These are phyloP conservation scores for Jamesozyma lodderae DNA, from an alignment of 805 yeast genomes.

Conservation along the genomic window DNA sequence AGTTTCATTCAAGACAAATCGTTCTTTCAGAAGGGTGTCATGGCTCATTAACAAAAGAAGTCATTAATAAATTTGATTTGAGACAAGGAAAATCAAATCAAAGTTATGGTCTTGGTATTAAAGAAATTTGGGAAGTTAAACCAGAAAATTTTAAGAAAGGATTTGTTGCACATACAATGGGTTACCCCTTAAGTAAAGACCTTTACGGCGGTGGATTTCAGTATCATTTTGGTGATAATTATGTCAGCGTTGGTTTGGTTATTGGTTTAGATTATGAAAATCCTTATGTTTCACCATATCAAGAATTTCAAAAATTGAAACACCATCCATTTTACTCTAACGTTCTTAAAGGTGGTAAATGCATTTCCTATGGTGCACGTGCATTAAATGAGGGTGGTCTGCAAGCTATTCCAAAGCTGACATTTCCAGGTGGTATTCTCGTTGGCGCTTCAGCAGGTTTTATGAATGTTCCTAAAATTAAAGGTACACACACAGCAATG, in stretches of 20 bases:
- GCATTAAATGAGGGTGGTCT: conserved; percentile 96
- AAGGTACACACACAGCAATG: conserved; percentile 97
- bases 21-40: conserved; percentile 98
- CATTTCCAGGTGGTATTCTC: conserved; percentile 93
- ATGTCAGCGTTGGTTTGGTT: conserved; percentile 89
- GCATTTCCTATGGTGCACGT: conserved; percentile 90
- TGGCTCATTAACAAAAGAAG: conserved; percentile 80
- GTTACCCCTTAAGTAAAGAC: conserved; percentile 66
- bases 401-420: conserved; percentile 82
- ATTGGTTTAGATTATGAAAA: conserved; percentile 89
- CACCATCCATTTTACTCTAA: conserved; percentile 75
- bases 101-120: conserved; percentile 91
- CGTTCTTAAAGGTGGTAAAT: conserved; percentile 79
- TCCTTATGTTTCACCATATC: conserved; percentile 92
- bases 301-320: conserved; percentile 92
- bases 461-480: conserved; percentile 93
- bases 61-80: conserved; percentile 57
- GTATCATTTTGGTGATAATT: conserved; percentile 91
- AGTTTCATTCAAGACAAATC: conserved; percentile 82
- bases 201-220: conserved; percentile 96
- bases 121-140: conserved; percentile 93
- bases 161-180: conserved; percentile 76
- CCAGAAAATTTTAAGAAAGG: conserved; percentile 78
- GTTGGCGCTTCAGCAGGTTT: conserved; percentile 97
- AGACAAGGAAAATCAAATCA: conserved; percentile 58